phyloP scores from a whole-genome alignment of 805 yeast genomes.

The Cyberlindnera americana region DNA sequence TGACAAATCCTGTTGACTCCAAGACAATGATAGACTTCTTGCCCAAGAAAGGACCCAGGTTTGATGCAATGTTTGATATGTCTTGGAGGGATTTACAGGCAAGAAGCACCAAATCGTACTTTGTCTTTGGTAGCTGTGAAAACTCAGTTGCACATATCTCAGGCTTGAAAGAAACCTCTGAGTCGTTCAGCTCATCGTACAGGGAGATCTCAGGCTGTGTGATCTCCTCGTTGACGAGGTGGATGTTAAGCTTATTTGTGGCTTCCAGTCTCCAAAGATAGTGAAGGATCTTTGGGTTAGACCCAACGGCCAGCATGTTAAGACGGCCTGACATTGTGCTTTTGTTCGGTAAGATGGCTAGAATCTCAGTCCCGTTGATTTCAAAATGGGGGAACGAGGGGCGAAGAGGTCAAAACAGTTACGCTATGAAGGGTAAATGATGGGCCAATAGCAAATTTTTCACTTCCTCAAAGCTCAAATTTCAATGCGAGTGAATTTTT shows the following conservation, averaged over 20 bases:
- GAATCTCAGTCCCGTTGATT: too few species aligned
- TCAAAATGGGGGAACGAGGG: too few species aligned
- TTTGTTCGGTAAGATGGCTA: too few species aligned
- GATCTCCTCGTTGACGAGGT: slow-evolving; percentile 36
- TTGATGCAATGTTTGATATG: slow-evolving; percentile 39
- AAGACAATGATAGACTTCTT: slow-evolving; percentile 51
- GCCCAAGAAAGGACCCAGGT: slow-evolving; percentile 36
- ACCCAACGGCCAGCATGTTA: slow-evolving; percentile 43
- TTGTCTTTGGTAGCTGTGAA: slow-evolving; percentile 7
- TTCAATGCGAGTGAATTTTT: too few species aligned
- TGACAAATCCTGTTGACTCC: slow-evolving; percentile 70
- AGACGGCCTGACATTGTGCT: slow-evolving; percentile 16
- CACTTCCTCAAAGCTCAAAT: too few species aligned
- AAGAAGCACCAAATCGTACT: slow-evolving; percentile 43
- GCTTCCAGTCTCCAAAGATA: slow-evolving; percentile 55
- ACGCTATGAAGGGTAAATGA: too few species aligned
- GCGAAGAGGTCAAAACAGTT: too few species aligned
- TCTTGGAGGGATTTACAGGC: slow-evolving; percentile 51
- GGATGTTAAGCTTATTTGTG: slow-evolving; percentile 39
- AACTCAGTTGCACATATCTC: slow-evolving; percentile 3
- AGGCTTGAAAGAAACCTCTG: slow-evolving; percentile 3
- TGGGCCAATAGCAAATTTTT: too few species aligned
- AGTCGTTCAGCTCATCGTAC: slow-evolving; percentile 5
- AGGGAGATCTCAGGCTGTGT: slow-evolving; percentile 2
- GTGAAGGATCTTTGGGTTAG: slow-evolving; percentile 54